Evolutionary conservation across 1,284 basidiomycete species (phyloP).

Genomic region (Moesziomyces aphidis): DNA sequence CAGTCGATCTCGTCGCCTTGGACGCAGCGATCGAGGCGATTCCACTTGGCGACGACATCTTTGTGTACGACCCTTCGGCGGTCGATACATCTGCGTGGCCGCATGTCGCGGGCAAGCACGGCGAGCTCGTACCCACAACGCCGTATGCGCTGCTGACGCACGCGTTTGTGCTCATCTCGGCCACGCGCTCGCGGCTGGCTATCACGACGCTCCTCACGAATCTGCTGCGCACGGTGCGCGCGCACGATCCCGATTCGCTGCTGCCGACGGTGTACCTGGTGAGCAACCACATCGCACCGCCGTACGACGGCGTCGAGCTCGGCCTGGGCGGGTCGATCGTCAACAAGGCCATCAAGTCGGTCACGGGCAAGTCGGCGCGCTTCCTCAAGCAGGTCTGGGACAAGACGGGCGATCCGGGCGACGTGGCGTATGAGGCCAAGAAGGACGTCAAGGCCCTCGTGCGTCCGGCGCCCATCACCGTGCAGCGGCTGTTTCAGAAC

Average conservation of each 20-base stretch:
- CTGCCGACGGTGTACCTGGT: conserved; percentile 87
- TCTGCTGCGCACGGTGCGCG: conserved; percentile 77
- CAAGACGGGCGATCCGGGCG: conserved; percentile 64
- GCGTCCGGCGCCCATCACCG: conserved; percentile 57
- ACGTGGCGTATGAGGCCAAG: conserved; percentile 64
- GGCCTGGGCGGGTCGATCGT: conserved; percentile 74
- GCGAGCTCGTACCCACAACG: conserved; percentile 62
- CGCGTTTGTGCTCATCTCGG: conserved; percentile 78
- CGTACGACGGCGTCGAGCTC: conserved; percentile 69
- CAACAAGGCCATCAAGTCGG: conserved; percentile 81
- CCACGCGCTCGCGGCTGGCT: conserved; percentile 82
- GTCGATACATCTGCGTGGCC: conserved; percentile 59
- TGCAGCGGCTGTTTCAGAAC: conserved; percentile 60
- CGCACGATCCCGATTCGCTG: conserved; percentile 78
- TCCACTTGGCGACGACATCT: conserved; percentile 63
- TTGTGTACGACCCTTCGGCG: conserved; percentile 60
- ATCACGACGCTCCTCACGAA: conserved; percentile 87
- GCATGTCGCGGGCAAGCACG: conserved; percentile 11
- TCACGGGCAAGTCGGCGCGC: conserved; percentile 79
- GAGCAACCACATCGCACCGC: conserved; percentile 84
- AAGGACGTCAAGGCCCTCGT: conserved; percentile 63
- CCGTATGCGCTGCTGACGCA: conserved; percentile 86
- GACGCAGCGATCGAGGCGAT: conserved; percentile 55
- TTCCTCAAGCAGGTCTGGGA: conserved; percentile 75
- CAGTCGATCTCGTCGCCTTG: conserved; percentile 42